Conservation (phyloP, 139 green algal genomes). For the Coelastrella sp. region DNA sequence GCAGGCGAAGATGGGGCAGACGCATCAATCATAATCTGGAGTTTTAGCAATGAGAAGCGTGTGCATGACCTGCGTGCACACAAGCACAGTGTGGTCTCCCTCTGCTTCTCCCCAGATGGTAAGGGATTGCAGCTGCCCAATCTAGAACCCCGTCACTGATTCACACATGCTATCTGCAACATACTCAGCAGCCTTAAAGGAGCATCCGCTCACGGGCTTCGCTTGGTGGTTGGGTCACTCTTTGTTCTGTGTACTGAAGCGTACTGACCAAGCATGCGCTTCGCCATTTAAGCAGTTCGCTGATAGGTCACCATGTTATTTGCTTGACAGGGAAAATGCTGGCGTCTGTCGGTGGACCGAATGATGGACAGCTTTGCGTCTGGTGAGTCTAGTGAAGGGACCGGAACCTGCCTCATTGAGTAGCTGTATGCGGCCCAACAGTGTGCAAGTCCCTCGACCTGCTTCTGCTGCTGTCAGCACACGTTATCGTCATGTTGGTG, state of each 20-base stretch:
- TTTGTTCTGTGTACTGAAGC: no score
- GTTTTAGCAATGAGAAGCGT: constrained; percentile 27
- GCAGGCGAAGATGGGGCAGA: constrained; percentile 54
- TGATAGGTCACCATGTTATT: no score
- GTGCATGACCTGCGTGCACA: constrained; percentile 54
- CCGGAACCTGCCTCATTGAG: no score
- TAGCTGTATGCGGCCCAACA: no score
- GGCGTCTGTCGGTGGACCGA: constrained; percentile 39
- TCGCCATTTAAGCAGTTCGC: no score
- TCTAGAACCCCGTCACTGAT: no score
- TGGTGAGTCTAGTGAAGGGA: constrained; percentile 45
- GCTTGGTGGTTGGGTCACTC: no score
- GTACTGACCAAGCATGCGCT: no score
- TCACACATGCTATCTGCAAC: no score
- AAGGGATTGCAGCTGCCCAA: no score
- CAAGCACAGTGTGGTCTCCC: constrained; percentile 55
- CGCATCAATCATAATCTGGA: constrained; percentile 56
- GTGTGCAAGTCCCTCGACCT: background rate
- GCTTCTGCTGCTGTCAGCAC: background rate
- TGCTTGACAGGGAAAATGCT: constrained; percentile 57
- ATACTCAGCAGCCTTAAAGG: no score
- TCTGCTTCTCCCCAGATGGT: constrained; percentile 63
- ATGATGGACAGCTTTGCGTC: constrained; percentile 63
- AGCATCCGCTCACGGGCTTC: no score
- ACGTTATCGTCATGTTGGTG: background rate